phyloP scores from a whole-genome alignment of 495 filamentous ascomycete species.

The Penicillium turbatum region DNA sequence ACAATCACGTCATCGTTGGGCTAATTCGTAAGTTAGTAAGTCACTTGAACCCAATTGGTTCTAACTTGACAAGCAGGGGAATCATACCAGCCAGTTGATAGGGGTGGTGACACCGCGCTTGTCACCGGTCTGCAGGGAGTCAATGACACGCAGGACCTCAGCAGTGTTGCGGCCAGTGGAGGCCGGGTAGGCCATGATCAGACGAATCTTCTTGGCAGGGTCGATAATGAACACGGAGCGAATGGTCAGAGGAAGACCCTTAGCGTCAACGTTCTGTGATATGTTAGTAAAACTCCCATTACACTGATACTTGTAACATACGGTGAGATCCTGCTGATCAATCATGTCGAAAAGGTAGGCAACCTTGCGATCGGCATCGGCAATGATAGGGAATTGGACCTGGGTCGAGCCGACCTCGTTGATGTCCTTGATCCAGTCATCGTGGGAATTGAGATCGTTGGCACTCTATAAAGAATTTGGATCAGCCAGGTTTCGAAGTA shows the following conservation, averaged over 20 bases:
- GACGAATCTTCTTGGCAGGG: conserved; percentile 62
- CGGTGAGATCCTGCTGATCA: conserved; percentile 49
- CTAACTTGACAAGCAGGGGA: background rate
- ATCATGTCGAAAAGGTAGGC: conserved; percentile 68
- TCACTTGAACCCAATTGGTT: background rate
- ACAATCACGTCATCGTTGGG: conserved; percentile 60
- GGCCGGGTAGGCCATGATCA: conserved; percentile 66
- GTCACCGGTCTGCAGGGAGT: conserved; percentile 61
- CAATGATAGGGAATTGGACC: conserved; percentile 65
- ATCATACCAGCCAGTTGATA: conserved; percentile 48
- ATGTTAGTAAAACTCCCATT: background rate
- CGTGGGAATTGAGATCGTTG: conserved; percentile 56
- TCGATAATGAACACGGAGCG: conserved; percentile 68
- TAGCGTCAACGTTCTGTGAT: conserved; percentile 46
- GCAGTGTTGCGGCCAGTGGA: conserved; percentile 60
- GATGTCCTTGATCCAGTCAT: conserved; percentile 62
- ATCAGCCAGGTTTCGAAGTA: conserved; percentile 35
- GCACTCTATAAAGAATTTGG: conserved; percentile 38
- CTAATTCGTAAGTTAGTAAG: conserved; percentile 1
- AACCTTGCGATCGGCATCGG: conserved; percentile 60
- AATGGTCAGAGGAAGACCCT: conserved; percentile 63
- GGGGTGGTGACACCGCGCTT: conserved; percentile 60
- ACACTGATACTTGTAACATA: background rate
- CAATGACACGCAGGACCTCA: conserved; percentile 63
- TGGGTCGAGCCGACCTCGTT: conserved; percentile 55